phyloP scores from a whole-genome alignment of 2,329 filamentous ascomycete genomes.

The Trichoderma gracile region DNA sequence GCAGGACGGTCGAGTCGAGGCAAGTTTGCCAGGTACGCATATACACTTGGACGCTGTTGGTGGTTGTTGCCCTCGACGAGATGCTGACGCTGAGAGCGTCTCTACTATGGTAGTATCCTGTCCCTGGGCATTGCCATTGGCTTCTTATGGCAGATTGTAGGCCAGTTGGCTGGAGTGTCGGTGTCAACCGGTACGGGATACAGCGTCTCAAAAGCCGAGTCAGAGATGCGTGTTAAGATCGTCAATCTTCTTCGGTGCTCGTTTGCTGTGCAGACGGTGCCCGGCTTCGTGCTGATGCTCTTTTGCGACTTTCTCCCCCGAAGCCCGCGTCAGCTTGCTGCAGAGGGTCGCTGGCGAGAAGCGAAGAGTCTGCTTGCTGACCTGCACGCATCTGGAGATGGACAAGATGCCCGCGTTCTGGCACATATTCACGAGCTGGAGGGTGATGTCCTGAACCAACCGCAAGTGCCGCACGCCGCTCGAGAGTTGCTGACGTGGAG shows the following conservation, averaged over 20 bases:
- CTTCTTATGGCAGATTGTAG: constrained; percentile 66
- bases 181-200: constrained; percentile 39
- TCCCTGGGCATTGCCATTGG: constrained; percentile 64
- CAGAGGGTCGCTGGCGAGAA: constrained; percentile 67
- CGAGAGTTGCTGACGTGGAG: constrained; percentile 52
- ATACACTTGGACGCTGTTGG: neutral
- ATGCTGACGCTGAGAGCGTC: neutral
- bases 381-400: constrained; percentile 59
- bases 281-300: constrained; percentile 56
- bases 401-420: constrained; percentile 59
- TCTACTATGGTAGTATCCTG: neutral
- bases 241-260: constrained; percentile 58
- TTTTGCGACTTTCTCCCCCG: constrained; percentile 59
- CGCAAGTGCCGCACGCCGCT: constrained; percentile 48
- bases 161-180: constrained; percentile 63
- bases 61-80: neutral
- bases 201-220: constrained; percentile 42
- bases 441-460: constrained; percentile 54
- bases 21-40: constrained; percentile 51
- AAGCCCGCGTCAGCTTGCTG: constrained; percentile 70
- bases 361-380: constrained; percentile 58
- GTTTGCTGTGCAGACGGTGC: constrained; percentile 62
- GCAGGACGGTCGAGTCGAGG: constrained; percentile 60
- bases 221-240: constrained; percentile 44
- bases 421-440: constrained; percentile 64